A percentile compares a stretch with the other conserved stretches of the same genome.
Conservation (phyloP, 441 rosid species). For the Erodium trifolium region DNA sequence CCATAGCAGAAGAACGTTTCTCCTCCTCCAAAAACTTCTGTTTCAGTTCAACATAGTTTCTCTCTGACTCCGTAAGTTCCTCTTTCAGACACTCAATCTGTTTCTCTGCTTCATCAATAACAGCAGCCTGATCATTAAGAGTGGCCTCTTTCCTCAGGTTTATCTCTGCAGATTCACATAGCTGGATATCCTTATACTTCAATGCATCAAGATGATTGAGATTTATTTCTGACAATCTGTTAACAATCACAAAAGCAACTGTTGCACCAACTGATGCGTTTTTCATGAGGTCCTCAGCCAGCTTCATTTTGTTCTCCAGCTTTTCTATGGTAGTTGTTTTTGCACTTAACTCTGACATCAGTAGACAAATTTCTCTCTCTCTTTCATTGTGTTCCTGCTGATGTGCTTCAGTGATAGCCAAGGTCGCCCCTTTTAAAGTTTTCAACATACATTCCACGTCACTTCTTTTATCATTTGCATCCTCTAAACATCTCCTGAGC, state of each 20-base stretch:
- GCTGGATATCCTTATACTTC: constrained; percentile 45
- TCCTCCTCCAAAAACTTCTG: constrained; percentile 46
- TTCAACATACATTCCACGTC: constrained; percentile 79
- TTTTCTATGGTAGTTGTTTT: constrained; percentile 37
- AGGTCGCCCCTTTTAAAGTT: constrained; percentile 82
- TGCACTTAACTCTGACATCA: constrained; percentile 48
- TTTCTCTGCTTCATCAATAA: constrained; percentile 35
- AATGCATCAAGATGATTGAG: constrained; percentile 33
- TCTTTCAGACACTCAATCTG: constrained; percentile 39
- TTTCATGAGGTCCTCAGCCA: constrained; percentile 37
- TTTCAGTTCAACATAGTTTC: constrained; percentile 37
- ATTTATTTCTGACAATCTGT: constrained; percentile 57
- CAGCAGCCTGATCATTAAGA: constrained; percentile 33
- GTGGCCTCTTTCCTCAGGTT: constrained; percentile 37
- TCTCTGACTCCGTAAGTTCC: constrained; percentile 41
- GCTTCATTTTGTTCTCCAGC: constrained; percentile 57
- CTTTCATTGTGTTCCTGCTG: constrained; percentile 76
- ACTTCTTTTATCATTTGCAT: constrained; percentile 57
- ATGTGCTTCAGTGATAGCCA: constrained; percentile 80
- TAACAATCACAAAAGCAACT: constrained; percentile 69
- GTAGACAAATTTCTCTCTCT: constrained; percentile 46
- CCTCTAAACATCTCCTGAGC: constrained; percentile 75
- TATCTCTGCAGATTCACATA: constrained; percentile 38
- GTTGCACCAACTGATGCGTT: constrained; percentile 67
- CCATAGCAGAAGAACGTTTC: constrained; percentile 39